These are phyloP conservation scores for Gymnopilus dilepis DNA, from an alignment of 768 basidiomycete genomes.

Conservation along the genomic window DNA sequence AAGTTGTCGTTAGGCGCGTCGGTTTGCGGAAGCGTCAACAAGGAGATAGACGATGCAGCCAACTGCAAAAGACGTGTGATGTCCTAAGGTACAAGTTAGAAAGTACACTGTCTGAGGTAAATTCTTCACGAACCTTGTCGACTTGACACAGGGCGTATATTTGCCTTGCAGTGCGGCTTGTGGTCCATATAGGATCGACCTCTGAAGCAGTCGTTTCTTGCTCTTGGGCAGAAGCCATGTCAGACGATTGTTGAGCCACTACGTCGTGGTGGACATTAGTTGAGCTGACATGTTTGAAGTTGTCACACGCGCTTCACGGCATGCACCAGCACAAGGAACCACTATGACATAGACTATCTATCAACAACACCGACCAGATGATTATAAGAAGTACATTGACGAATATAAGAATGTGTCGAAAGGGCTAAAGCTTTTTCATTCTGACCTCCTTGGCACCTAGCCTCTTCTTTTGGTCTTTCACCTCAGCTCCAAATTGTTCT, in stretches of 20 bases:
- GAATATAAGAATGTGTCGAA: no score
- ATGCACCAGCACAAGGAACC: no score
- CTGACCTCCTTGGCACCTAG: conserved; percentile 50
- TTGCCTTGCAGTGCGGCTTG: conserved; percentile 80
- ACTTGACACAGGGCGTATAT: conserved; percentile 82
- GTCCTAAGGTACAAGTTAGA: conserved; percentile 52
- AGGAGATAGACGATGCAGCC: conserved; percentile 78
- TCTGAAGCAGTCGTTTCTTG: conserved; percentile 45
- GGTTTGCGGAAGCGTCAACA: conserved; percentile 84
- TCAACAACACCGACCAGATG: no score
- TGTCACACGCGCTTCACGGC: background rate
- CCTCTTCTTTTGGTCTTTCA: conserved; percentile 62
- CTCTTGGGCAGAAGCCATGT: conserved; percentile 36
- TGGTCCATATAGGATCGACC: conserved; percentile 81
- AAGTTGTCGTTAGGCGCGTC: conserved; percentile 70
- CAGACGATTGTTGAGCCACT: conserved; percentile 1
- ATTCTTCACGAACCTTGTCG: conserved; percentile 57
- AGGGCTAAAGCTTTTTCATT: conserved; percentile 45
- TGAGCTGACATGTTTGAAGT: background rate
- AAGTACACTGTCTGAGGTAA: background rate
- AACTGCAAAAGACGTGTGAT: conserved; percentile 76
- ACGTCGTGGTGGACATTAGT: conserved; percentile 19
- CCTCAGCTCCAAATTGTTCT: conserved; percentile 66
- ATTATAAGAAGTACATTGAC: no score
- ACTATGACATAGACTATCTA: no score